Percentiles rank a stretch among this genome's conserved stretches.
Evolutionary conservation across 768 basidiomycete species (phyloP).

Genomic region (Mycena latifolia): DNA sequence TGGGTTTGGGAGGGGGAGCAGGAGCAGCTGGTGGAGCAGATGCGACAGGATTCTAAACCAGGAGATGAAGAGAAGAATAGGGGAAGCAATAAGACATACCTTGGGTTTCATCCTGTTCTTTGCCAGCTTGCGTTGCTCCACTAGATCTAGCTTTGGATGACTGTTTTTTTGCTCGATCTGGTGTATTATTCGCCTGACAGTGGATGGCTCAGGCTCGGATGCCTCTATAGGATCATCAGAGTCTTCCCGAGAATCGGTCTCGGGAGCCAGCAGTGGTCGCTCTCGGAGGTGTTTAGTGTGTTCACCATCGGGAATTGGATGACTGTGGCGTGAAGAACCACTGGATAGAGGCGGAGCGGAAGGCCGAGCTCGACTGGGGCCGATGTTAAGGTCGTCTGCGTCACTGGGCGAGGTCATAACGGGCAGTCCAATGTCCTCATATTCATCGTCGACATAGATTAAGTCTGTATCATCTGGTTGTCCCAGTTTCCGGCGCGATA

Average conservation of each 20-base stretch:
- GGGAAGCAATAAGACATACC: conserved; percentile 1
- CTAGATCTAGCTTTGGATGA: not conserved
- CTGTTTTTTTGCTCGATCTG: not conserved
- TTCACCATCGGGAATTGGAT: conserved; percentile 1
- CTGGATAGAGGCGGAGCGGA: not conserved
- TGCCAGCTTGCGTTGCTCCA: not conserved
- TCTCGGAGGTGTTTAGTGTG: not conserved
- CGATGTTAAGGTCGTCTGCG: not conserved
- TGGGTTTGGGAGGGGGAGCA: not conserved
- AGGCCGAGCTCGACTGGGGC: not conserved
- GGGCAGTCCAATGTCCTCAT: conserved; percentile 14
- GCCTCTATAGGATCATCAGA: conserved; percentile 19
- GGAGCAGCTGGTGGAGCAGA: not conserved
- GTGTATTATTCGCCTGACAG: conserved; percentile 2
- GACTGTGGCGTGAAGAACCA: not conserved
- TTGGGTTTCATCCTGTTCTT: conserved; percentile 27
- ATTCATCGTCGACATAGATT: conserved; percentile 6
- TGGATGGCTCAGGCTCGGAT: not conserved
- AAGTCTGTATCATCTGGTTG: conserved; percentile 10
- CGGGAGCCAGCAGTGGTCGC: conserved; percentile 13
- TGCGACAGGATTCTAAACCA: not conserved
- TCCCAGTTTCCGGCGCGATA: conserved; percentile 1
- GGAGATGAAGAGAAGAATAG: not conserved
- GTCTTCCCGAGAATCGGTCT: not conserved
- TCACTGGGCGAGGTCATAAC: not conserved